Conservation (phyloP, 164 flowering plant species). For the Taxillus chinensis region DNA sequence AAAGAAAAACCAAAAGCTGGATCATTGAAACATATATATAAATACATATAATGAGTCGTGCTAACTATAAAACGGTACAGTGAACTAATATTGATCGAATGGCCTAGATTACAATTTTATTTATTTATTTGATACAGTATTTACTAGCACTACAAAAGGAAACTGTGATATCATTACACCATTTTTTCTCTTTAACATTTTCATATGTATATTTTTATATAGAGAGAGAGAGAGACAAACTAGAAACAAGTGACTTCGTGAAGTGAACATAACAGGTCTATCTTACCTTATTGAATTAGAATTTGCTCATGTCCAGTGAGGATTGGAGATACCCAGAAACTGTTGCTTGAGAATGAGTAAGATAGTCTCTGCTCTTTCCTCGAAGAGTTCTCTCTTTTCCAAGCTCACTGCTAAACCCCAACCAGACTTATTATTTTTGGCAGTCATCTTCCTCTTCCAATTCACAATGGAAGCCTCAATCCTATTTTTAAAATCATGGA, state of each 20-base stretch:
- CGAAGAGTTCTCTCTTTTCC: constrained; percentile 63
- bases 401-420: constrained; percentile 57
- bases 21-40: background rate
- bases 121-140: too few species aligned
- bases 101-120: too few species aligned
- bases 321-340: constrained; percentile 58
- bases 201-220: too few species aligned
- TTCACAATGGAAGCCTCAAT: constrained; percentile 69
- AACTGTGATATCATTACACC: too few species aligned
- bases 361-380: constrained; percentile 65
- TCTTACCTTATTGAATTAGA: constrained; percentile 44
- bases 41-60: background rate
- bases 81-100: too few species aligned
- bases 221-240: too few species aligned
- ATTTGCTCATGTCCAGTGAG: constrained; percentile 43
- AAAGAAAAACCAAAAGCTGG: background rate
- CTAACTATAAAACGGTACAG: background rate
- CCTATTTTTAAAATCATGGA: constrained; percentile 53
- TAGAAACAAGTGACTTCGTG: too few species aligned
- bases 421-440: constrained; percentile 42
- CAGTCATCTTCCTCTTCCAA: constrained; percentile 63
- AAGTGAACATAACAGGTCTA: background rate
- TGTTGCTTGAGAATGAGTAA: constrained; percentile 49
- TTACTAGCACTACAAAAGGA: too few species aligned
- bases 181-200: too few species aligned